Evolutionary conservation across 352 stramenopile genomes (phyloP).

Genomic region (Phytopythium delawarense): DNA sequence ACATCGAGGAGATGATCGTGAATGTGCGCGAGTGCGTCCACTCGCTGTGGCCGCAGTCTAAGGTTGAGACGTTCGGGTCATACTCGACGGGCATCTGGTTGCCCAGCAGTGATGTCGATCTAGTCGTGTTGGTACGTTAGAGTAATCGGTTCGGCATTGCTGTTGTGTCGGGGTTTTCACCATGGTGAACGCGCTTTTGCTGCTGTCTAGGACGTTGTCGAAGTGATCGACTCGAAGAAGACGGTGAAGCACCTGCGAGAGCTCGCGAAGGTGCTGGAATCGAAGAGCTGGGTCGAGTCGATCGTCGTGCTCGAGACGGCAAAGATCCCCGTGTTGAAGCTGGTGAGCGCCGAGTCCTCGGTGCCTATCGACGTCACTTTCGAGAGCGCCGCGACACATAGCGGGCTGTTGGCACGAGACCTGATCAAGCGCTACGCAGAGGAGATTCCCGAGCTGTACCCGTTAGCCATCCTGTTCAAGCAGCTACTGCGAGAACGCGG

Average conservation of each 20-base stretch:
- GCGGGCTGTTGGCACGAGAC: conserved; percentile 72
- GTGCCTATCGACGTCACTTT: conserved; percentile 87
- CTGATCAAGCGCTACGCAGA: conserved; percentile 84
- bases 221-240: conserved; percentile 52
- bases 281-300: conserved; percentile 75
- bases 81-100: conserved; percentile 88
- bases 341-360: conserved; percentile 66
- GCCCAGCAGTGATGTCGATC: conserved; percentile 80
- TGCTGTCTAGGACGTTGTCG: conserved; percentile 37
- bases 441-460: conserved; percentile 85
- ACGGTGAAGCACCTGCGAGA: conserved; percentile 57
- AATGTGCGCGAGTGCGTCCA: conserved; percentile 66
- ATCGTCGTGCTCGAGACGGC: conserved; percentile 78
- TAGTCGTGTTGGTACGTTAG: conserved; percentile 63
- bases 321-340: conserved; percentile 82
- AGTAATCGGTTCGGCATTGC: neutral
- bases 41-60: conserved; percentile 68
- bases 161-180: neutral
- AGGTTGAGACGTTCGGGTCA: conserved; percentile 79
- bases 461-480: conserved; percentile 89
- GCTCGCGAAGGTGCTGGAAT: conserved; percentile 49
- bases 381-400: conserved; percentile 77
- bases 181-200: neutral
- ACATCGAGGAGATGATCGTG: conserved; percentile 82
- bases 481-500: conserved; percentile 85